These are phyloP conservation scores for Saccharomycopsis hybrid DNA, from an alignment of 1,139 yeast genomes.

Conservation along the genomic window DNA sequence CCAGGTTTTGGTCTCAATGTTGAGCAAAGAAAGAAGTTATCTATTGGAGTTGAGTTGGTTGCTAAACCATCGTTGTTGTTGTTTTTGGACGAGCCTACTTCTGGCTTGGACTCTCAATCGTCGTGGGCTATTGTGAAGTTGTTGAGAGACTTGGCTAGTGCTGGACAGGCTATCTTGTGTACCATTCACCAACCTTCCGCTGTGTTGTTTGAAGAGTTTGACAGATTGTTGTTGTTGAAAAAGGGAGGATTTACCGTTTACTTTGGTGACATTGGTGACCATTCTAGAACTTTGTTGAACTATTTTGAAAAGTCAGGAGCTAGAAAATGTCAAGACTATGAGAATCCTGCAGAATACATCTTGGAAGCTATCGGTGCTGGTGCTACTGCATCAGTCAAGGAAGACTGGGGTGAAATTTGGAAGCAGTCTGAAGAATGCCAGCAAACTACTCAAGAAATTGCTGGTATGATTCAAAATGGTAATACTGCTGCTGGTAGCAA, in stretches of 20 bases:
- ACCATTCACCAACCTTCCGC: slow-evolving; percentile 58
- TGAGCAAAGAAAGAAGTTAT: slow-evolving; percentile 54
- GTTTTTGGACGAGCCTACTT: slow-evolving; percentile 48
- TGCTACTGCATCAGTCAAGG: slow-evolving; percentile 35
- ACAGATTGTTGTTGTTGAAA: slow-evolving; percentile 33
- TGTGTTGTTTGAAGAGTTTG: slow-evolving; percentile 41
- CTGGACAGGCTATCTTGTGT: slow-evolving; percentile 51
- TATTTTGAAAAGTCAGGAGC: slow-evolving; percentile 49
- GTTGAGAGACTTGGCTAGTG: slow-evolving; percentile 38
- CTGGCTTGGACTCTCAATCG: slow-evolving; percentile 51
- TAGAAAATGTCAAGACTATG: slow-evolving; percentile 34
- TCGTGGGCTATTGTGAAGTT: slow-evolving; percentile 47
- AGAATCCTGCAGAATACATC: slow-evolving; percentile 55
- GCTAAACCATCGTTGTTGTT: slow-evolving; percentile 44
- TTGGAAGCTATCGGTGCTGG: slow-evolving; percentile 47
- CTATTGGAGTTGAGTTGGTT: slow-evolving; percentile 51
- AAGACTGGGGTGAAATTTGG: slow-evolving; percentile 46
- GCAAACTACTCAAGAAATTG: slow-evolving; percentile 27
- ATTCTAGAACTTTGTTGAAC: slow-evolving; percentile 38
- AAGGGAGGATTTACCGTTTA: slow-evolving; percentile 50
- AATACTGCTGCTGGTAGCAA: slow-evolving; percentile 10
- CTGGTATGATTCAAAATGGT: slow-evolving; percentile 24
- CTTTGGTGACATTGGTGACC: slow-evolving; percentile 53
- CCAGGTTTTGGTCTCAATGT: slow-evolving; percentile 50
- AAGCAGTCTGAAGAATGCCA: slow-evolving; percentile 29